Base-by-base conservation (phyloP, 108 stramenopile species). In the Cyclotella choctawhatcheeana region DNA sequence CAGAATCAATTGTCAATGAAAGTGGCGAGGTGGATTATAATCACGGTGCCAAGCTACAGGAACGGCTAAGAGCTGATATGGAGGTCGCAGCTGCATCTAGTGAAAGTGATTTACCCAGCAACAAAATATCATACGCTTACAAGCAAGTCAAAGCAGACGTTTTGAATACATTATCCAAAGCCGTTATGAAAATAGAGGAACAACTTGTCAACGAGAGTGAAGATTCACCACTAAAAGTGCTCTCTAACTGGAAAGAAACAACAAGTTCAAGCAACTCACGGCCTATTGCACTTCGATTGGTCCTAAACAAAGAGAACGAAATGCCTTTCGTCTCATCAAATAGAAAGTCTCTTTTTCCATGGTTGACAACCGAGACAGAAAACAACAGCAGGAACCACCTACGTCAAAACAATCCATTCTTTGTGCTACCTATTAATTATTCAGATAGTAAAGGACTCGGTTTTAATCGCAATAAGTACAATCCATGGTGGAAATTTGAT, bases 271-370 rank as follows among this genome's bases (percentile, higher is more conserved):
- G 30, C 3, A 43, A 51, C n/a, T 24, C 29, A 31, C 55, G 55
- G 34, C 44, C 58, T 16, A 51, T 61, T 24, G 70, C 70, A 1
- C 21, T 67, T 53, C 65, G 65, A 37, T 67, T 67, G 27, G 31
- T 67, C 5, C 45, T 67, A 43, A 52, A 52, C 10, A 44, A 70
- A 17, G 25, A 43, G 2, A 18, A 70, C 8, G n/a, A 3, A 5
- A 3, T 21, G 32, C 24, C 2, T 5, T 64, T 40, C 20, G 16
- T 37, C 20, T 16, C 35, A 13, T 27, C 63, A 14, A 2, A 2
- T 10, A 40, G 16, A 8, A 61, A 5, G 1, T 13, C 21, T 24
- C 12, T 14, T 61, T 43, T 43, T 6, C 60, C 60, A 3, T 61
- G 60, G 60, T 4, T 44, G 37, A 17, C 40, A 37, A 22, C 18